Percentiles rank a stretch among this genome's conserved stretches.
Evolutionary conservation across 805 yeast species (phyloP).

Genomic region (Saccharomycopsis fermentans): DNA sequence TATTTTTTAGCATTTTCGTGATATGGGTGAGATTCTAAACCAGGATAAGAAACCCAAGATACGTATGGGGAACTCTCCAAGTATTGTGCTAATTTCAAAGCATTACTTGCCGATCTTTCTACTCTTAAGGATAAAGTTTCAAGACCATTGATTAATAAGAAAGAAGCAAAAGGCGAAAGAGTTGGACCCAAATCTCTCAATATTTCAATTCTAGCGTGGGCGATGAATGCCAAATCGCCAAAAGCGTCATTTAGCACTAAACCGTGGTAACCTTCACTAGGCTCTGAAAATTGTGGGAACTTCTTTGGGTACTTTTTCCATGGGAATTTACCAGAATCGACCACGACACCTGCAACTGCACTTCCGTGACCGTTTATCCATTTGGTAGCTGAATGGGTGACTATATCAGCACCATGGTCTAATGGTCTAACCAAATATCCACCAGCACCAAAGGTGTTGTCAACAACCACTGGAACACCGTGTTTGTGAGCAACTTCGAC

Average conservation of each 20-base stretch:
- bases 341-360: constrained; percentile 83
- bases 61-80: constrained; percentile 68
- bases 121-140: constrained; percentile 91
- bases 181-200: constrained; percentile 90
- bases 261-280: constrained; percentile 93
- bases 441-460: constrained; percentile 96
- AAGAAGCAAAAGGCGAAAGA: constrained; percentile 80
- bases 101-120: constrained; percentile 82
- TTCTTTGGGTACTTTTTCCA: constrained; percentile 78
- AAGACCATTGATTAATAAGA: constrained; percentile 80
- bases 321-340: constrained; percentile 89
- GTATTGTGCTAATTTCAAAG: constrained; percentile 68
- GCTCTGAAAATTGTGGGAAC: constrained; percentile 85
- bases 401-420: constrained; percentile 84
- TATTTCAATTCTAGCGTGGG: constrained; percentile 72
- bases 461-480: constrained; percentile 86
- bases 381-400: constrained; percentile 90
- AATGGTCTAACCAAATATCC: constrained; percentile 80
- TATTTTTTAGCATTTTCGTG: constrained; percentile 81
- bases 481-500: constrained; percentile 70
- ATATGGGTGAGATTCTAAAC: constrained; percentile 65
- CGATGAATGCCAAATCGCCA: constrained; percentile 70
- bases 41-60: constrained; percentile 87
- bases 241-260: constrained; percentile 70
- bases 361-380: constrained; percentile 99